Evolutionary conservation across 805 yeast species (phyloP), one percentile per base, ranked within the genome.

Genomic region (Torulaspora gathmanii): DNA sequence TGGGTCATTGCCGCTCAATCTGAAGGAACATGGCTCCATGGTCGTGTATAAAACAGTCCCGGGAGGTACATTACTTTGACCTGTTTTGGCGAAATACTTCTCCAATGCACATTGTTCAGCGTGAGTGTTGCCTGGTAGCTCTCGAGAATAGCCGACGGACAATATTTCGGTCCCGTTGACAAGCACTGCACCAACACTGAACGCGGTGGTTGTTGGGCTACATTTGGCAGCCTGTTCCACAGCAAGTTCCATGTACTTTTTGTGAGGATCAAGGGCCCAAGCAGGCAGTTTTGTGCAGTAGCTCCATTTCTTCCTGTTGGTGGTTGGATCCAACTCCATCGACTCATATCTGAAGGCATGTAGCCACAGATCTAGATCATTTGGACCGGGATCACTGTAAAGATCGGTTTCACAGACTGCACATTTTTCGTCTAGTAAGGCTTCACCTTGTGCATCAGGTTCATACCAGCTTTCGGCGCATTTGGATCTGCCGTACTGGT

Each of bases 31-130:
- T 1, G 99, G 99, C 60, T 93, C 99, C 98, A 93, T 93, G 0
- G 97, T 88, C 0, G 98, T 91, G 64, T 86, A 93, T 10, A 93
- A 64, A 30, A 85, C 86, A 0, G 93, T 79, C 0, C 95, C 95
- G 7, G 56, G 60, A 0, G 96, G 96, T 2, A 88, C 70, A 2
- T 67, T 68, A 2, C 55, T 41, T 4, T 47, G 48, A 35, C 65
- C 55, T 1, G 66, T 61, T 30, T 65, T 55, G 5, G 59, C 54
- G 45, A 72, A 78, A 54, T 82, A 83, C 64, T 93, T 93, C 26
- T 81, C 84, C 45, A 93, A 61, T 0, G 96, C 96, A 70, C 95
- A 84, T 62, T 93, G 96, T 58, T 93, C 99, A 3, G 99, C 99
- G 63, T 91, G 99, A 0, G 99, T 91, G 64, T 91, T 93, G 0